A percentile compares a stretch with the other conserved stretches of the same genome.
phyloP scores from a whole-genome alignment of 495 filamentous ascomycete genomes.

The Penicillium salamii region DNA sequence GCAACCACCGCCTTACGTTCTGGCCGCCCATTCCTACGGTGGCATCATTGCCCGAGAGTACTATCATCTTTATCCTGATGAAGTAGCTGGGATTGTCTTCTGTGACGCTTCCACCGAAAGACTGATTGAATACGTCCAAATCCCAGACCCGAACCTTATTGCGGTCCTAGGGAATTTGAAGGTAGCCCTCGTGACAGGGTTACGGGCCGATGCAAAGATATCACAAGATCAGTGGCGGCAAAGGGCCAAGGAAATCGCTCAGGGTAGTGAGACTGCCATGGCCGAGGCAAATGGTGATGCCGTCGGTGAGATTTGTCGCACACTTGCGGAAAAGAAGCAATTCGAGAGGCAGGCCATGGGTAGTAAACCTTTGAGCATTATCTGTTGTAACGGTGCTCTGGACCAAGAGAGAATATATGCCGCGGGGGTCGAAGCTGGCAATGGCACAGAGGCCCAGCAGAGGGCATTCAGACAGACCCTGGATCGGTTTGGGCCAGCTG shows the following conservation, averaged over 20 bases:
- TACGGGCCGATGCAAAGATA: constrained; percentile 23
- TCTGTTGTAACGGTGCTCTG: constrained; percentile 28
- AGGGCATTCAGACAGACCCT: constrained; percentile 30
- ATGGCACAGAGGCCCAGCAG: constrained; percentile 31
- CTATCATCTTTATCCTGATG: constrained; percentile 29
- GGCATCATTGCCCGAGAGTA: constrained; percentile 49
- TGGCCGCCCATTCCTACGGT: constrained; percentile 53
- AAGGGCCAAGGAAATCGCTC: constrained; percentile 33
- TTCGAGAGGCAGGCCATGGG: constrained; percentile 28
- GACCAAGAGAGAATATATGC: constrained; percentile 36
- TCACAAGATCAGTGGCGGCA: constrained; percentile 35
- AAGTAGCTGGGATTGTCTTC: constrained; percentile 41
- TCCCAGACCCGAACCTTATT: constrained; percentile 29
- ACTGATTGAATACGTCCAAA: constrained; percentile 26
- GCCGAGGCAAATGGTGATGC: constrained; percentile 12
- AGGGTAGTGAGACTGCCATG: constrained; percentile 17
- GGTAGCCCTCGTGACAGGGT: constrained; percentile 30
- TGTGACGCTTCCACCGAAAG: constrained; percentile 38
- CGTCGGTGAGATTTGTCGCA: constrained; percentile 20
- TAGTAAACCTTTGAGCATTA: constrained; percentile 34
- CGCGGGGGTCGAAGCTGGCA: constrained; percentile 28
- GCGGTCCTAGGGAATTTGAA: constrained; percentile 32
- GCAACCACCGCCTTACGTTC: constrained; percentile 33
- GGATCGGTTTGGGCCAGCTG: constrained; percentile 33
- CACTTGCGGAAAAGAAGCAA: constrained; percentile 32